Evolutionary conservation across 2,329 filamentous ascomycete species (phyloP), one percentile per base, ranked within the genome.

Genomic region (Pseudogymnoascus sp.): DNA sequence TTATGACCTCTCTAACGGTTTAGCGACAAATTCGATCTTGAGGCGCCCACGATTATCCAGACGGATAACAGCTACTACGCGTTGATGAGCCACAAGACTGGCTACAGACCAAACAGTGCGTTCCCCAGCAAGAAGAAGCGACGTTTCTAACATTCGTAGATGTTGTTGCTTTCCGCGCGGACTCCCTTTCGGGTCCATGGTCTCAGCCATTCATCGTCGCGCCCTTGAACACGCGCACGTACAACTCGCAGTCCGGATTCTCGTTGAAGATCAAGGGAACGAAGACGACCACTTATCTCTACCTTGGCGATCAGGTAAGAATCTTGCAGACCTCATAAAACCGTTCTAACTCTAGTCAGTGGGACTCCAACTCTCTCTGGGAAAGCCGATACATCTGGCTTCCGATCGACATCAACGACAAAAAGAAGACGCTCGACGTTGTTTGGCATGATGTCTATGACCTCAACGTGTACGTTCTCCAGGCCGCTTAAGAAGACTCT

Each of bases 21-120:
- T 23, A 53, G 46, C 62, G 76, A 82, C 69, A 86, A 86, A 66
- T 85, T 78, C 65, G 83, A 86, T 66, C 77, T 86, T 1, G 83
- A 86, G 67, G 83, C 83, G 0, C 83, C 83, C 0, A 83, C 81
- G 0, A 85, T 86, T 61, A 75, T 86, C 5, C 83, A 85, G 69
- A 86, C 83, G 0, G 82, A 86, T 35, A 76, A 77, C 64, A 83
- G 81, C 67, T 86, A 86, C 67, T 86, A 81, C 67, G 81, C 82
- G 0, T 68, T 86, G 37, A 85, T 86, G 83, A 84, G 81, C 67
- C 83, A 86, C 66, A 86, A 86, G 75, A 86, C 83, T 0, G 83
- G 83, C 0, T 86, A 86, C 62, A 75, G 83, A n/a, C 83, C 83
- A 0, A 86, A 86, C 61, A 85, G 77, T 74, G 53, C 65, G 70